A percentile compares a stretch with the other conserved stretches of the same genome.
Evolutionary conservation across 306 rosid genomes (phyloP).

Genomic region (Vigna radiata): DNA sequence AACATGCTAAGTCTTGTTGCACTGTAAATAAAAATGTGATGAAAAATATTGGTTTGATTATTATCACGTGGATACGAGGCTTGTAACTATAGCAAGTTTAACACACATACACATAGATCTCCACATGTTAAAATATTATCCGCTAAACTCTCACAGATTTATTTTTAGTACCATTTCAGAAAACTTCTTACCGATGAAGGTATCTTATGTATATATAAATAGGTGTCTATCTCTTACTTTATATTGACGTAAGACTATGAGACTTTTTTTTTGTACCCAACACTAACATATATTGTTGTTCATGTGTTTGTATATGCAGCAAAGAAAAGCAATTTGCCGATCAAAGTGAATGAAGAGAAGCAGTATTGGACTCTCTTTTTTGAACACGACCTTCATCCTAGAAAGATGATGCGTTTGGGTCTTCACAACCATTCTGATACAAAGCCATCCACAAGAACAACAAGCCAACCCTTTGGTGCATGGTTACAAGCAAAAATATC

Average conservation of each 20-base stretch:
- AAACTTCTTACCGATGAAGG: no score
- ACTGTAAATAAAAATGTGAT: no score
- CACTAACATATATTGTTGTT: neutral
- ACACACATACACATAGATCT: no score
- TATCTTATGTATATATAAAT: no score
- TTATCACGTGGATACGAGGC: no score
- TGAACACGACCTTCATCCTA: slow-evolving; percentile 35
- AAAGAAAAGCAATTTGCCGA: neutral
- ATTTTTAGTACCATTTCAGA: no score
- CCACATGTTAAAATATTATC: neutral
- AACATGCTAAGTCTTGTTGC: no score
- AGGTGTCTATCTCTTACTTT: no score
- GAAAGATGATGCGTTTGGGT: slow-evolving; percentile 17
- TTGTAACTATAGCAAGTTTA: no score
- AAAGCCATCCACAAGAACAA: neutral
- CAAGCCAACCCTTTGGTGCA: slow-evolving; percentile 14
- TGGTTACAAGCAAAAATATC: neutral
- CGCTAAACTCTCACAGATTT: no score
- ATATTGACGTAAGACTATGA: no score
- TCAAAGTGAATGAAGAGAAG: slow-evolving; percentile 16
- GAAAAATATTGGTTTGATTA: neutral
- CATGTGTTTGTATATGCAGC: neutral
- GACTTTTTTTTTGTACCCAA: no score
- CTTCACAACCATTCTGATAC: neutral
- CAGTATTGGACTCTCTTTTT: slow-evolving; percentile 37